A percentile compares a stretch with the other conserved stretches of the same genome.
Evolutionary conservation across 2,329 filamentous ascomycete species (phyloP).

Genomic region (Pseudogymnoascus sp.): DNA sequence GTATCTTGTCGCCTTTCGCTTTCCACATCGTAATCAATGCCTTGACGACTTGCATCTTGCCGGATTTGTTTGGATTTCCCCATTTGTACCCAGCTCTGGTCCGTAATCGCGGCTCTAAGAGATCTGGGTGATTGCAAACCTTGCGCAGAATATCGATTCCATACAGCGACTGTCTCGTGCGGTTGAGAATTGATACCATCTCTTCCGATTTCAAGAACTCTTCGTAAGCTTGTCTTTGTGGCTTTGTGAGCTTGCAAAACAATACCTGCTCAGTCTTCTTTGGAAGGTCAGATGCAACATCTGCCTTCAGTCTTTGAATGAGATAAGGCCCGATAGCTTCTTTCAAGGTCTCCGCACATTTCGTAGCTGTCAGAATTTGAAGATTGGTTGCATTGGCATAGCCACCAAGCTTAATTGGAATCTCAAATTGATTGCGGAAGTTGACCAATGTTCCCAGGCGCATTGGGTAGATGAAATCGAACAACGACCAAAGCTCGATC

Average conservation of each 20-base stretch:
- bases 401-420: slow-evolving; percentile 85
- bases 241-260: slow-evolving; percentile 81
- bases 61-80: slow-evolving; percentile 70
- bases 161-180: slow-evolving; percentile 70
- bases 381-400: slow-evolving; percentile 93
- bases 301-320: slow-evolving; percentile 82
- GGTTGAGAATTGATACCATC: slow-evolving; percentile 70
- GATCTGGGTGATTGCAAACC: slow-evolving; percentile 94
- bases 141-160: slow-evolving; percentile 90
- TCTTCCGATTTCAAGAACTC: slow-evolving; percentile 74
- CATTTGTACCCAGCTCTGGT: slow-evolving; percentile 61
- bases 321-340: slow-evolving; percentile 91
- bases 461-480: slow-evolving; percentile 97
- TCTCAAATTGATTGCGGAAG: slow-evolving; percentile 86
- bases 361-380: slow-evolving; percentile 88
- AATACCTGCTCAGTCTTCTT: slow-evolving; percentile 95
- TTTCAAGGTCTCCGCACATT: slow-evolving; percentile 88
- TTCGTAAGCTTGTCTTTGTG: slow-evolving; percentile 74
- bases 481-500: slow-evolving; percentile 90
- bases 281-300: slow-evolving; percentile 87
- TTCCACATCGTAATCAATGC: slow-evolving; percentile 83
- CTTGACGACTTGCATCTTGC: slow-evolving; percentile 93
- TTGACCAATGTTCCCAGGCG: slow-evolving; percentile 83
- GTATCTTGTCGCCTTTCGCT: slow-evolving; percentile 73
- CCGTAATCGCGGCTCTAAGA: slow-evolving; percentile 54